A percentile compares a stretch with the other conserved stretches of the same genome.
These are phyloP conservation scores for Xylaria sp. DNA, from an alignment of 2,329 filamentous ascomycete genomes.

Conservation along the genomic window DNA sequence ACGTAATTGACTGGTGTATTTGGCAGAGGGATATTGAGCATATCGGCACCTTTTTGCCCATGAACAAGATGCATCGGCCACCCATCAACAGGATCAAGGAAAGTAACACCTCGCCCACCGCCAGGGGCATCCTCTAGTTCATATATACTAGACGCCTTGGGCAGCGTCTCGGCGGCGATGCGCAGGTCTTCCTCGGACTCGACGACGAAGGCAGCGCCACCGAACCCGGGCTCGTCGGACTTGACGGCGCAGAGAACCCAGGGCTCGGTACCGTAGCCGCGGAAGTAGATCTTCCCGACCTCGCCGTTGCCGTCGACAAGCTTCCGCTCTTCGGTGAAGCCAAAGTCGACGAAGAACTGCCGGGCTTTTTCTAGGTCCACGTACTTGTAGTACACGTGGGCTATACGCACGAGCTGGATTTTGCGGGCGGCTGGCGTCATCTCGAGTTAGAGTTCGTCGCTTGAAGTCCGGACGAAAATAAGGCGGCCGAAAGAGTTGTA, in stretches of 20 bases:
- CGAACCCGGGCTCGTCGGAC: slow-evolving; percentile 62
- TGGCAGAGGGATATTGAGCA: slow-evolving; percentile 53
- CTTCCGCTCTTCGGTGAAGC: slow-evolving; percentile 55
- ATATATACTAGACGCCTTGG: slow-evolving; percentile 60
- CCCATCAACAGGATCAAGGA: slow-evolving; percentile 64
- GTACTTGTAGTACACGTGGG: slow-evolving; percentile 63
- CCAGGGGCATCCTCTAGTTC: slow-evolving; percentile 63
- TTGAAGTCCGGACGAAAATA: neutral
- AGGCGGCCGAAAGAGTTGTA: neutral
- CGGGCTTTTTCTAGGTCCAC: slow-evolving; percentile 55
- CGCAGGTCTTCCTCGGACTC: slow-evolving; percentile 66
- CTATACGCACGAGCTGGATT: slow-evolving; percentile 49
- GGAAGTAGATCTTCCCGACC: slow-evolving; percentile 65
- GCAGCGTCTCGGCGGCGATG: slow-evolving; percentile 59
- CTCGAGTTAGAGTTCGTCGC: slow-evolving; percentile 22
- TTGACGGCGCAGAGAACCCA: slow-evolving; percentile 67
- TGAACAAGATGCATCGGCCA: slow-evolving; percentile 68
- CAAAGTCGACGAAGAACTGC: slow-evolving; percentile 61
- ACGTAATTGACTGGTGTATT: slow-evolving; percentile 60
- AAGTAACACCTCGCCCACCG: slow-evolving; percentile 63
- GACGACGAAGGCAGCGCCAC: slow-evolving; percentile 68
- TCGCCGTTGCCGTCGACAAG: slow-evolving; percentile 23
- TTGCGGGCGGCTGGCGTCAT: slow-evolving; percentile 45
- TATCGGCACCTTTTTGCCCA: slow-evolving; percentile 59
- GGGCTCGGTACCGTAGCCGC: slow-evolving; percentile 70